Evolutionary conservation across 2,329 filamentous ascomycete genomes (phyloP).

Genomic region (Ambrosiella cleistominuta): DNA sequence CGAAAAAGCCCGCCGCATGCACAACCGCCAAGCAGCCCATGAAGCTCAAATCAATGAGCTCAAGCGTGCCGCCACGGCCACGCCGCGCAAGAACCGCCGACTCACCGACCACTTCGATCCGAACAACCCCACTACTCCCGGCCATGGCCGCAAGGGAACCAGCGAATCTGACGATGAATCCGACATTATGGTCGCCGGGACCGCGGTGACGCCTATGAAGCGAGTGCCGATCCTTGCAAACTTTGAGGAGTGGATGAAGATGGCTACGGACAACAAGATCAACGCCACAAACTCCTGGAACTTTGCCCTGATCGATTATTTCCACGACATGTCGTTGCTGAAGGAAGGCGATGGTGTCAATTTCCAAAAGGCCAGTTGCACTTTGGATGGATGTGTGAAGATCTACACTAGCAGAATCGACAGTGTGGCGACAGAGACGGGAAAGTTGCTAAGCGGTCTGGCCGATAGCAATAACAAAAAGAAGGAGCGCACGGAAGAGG

Average conservation of each 20-base stretch:
- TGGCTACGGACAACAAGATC: conserved; percentile 99
- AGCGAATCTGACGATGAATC: conserved; percentile 37
- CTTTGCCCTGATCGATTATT: conserved; percentile 98
- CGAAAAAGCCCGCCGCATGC: conserved; percentile 76
- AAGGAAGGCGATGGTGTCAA: conserved; percentile 96
- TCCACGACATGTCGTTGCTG: conserved; percentile 94
- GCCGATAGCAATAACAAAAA: conserved; percentile 72
- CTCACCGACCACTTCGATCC: conserved; percentile 36
- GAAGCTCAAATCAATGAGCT: conserved; percentile 87
- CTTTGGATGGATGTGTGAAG: conserved; percentile 93
- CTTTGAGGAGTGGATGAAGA: conserved; percentile 99
- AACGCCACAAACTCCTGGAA: conserved; percentile 98
- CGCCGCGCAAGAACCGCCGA: conserved; percentile 45
- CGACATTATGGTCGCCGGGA: conserved; percentile 49
- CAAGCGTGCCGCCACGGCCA: conserved; percentile 55
- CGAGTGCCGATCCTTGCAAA: conserved; percentile 89
- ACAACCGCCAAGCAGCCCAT: conserved; percentile 73
- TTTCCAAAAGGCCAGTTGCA: conserved; percentile 96
- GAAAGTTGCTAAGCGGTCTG: conserved; percentile 80
- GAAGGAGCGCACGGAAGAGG: conserved; percentile 45
- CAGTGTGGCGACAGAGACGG: conserved; percentile 93
- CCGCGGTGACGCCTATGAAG: conserved; percentile 84
- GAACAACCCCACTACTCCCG: conserved; percentile 33
- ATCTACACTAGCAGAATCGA: conserved; percentile 98
- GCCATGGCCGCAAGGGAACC: conserved; percentile 26